A percentile compares a stretch with the other conserved stretches of the same genome.
Conservation (phyloP, 2,329 filamentous ascomycete species). For the Neopestalotiopsis rosae region DNA sequence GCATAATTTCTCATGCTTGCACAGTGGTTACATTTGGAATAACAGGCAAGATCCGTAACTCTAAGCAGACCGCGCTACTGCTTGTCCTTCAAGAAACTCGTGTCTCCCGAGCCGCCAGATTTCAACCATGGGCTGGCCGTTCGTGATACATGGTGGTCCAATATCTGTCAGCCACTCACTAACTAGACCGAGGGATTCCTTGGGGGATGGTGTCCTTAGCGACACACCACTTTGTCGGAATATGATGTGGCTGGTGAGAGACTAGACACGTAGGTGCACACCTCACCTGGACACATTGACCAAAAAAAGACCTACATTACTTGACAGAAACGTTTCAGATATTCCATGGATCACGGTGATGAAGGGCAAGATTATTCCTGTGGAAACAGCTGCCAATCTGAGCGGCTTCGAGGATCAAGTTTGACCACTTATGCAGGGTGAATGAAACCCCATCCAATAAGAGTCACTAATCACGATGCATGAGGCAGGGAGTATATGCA, state of each 20-base stretch:
- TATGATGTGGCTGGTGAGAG: slow-evolving; percentile 4
- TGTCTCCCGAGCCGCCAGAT: neutral
- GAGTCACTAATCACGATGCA: slow-evolving; percentile 7
- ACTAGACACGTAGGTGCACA: neutral
- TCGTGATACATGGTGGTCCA: neutral
- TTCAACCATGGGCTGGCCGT: neutral
- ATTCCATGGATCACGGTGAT: neutral
- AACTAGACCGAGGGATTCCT: neutral
- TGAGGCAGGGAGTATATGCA: slow-evolving; percentile 10
- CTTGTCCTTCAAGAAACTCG: neutral
- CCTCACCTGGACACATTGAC: neutral
- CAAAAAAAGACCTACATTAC: neutral
- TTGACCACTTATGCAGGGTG: neutral
- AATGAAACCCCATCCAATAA: slow-evolving; percentile 5
- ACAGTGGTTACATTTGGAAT: neutral
- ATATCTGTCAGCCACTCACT: neutral
- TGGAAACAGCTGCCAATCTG: slow-evolving; percentile 12
- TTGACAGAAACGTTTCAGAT: slow-evolving; percentile 12
- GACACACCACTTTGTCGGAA: neutral
- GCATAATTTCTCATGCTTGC: neutral
- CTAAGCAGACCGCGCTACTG: neutral
- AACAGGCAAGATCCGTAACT: neutral
- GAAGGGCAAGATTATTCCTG: neutral
- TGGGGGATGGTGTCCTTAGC: neutral
- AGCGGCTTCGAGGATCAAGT: slow-evolving; percentile 1